Conservation (phyloP, 1,139 yeast genomes). For the Saccharomycopsis hybrid region DNA sequence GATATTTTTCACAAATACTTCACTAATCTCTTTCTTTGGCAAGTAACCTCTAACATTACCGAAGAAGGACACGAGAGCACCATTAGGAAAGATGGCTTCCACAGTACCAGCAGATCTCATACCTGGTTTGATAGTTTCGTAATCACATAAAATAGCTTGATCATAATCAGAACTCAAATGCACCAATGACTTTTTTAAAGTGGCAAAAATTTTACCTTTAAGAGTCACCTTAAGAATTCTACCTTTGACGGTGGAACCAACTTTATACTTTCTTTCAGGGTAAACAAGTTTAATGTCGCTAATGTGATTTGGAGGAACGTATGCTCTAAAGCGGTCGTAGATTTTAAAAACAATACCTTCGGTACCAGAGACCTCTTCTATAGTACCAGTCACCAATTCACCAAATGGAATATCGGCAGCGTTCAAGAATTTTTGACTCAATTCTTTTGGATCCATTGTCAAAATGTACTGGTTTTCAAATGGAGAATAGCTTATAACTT, state of each 20-base stretch:
- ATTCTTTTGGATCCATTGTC: constrained; percentile 59
- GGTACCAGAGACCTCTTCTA: constrained; percentile 59
- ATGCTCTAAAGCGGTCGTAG: constrained; percentile 60
- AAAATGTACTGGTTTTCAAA: constrained; percentile 63
- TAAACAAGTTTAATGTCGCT: constrained; percentile 78
- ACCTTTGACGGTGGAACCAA: constrained; percentile 73
- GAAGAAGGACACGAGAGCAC: constrained; percentile 80
- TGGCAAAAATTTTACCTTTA: constrained; percentile 46
- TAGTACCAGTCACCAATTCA: constrained; percentile 51
- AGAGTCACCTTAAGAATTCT: constrained; percentile 42
- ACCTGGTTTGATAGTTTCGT: constrained; percentile 51
- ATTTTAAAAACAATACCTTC: constrained; percentile 64
- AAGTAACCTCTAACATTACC: constrained; percentile 73
- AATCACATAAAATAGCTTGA: constrained; percentile 36
- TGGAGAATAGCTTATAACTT: constrained; percentile 64
- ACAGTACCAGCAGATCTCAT: constrained; percentile 70
- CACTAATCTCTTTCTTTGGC: constrained; percentile 85
- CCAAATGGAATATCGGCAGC: constrained; percentile 74
- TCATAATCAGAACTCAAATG: constrained; percentile 27
- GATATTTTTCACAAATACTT: constrained; percentile 73
- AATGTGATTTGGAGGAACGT: constrained; percentile 70
- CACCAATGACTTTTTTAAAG: constrained; percentile 80
- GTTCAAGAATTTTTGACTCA: constrained; percentile 60
- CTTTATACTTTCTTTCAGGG: constrained; percentile 88
- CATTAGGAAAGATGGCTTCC: constrained; percentile 62